Evolutionary conservation across 805 yeast species (phyloP), one percentile per base, ranked within the genome.

Genomic region (Saccharomycopsis oosterbeekiorum): DNA sequence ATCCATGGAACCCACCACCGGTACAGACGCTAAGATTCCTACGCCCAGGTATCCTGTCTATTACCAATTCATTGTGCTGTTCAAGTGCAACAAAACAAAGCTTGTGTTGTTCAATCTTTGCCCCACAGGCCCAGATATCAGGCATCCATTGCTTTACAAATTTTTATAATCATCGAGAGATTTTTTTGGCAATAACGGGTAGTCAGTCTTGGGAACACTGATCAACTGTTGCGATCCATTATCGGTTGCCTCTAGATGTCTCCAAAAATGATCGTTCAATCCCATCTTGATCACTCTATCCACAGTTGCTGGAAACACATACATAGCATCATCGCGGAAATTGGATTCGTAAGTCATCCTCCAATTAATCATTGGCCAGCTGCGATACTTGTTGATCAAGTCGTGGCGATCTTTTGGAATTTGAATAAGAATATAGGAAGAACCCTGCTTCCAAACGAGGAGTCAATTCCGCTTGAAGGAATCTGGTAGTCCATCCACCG

Each of bases 1-100:
- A 75, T 4, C 71, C 75, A 65, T 75, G 78, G 0, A 77, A 77
- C 17, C 75, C 71, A 61, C 75, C 78, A 51, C 78, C 78, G 37
- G 74, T 70, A 26, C 73, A 73, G 1, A 73, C 73, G 54, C 68
- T 69, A 9, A 74, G 65, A 17, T 70, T 68, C 10, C 60, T 63
- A 41, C 66, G 68, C 29, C 69, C 58, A 0, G 78, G 78, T 53
- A 69, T 69, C 57, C 68, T 70, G 36, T 73, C 74, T 47, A 75
- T 71, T 24, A 75, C 60, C 57, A 71, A 74, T 56, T 75, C 73
- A 42, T 72, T 70, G 57, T 72, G 74, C 15, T 68, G 63, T 9
- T 74, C 70, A 62, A 74, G 77, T 0, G 74, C 71, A 57, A 72
- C 71, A 77, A 77, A 75, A 60, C 73, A 71, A 8, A 71, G 43